These are phyloP conservation scores for Alternaria viburni DNA, from an alignment of 2,329 filamentous ascomycete species.

Conservation along the genomic window DNA sequence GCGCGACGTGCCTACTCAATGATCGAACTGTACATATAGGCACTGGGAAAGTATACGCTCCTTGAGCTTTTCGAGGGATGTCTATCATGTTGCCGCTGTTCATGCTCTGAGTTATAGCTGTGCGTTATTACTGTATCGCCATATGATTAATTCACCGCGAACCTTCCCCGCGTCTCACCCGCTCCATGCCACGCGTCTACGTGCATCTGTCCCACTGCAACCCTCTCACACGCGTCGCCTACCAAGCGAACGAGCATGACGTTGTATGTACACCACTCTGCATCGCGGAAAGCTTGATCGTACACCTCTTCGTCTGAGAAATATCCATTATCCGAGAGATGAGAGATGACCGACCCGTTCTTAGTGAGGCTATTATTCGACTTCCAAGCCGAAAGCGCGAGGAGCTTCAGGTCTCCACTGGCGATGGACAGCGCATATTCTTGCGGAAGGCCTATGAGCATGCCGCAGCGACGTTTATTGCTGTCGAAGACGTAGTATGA, in stretches of 20 bases:
- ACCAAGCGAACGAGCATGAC: neutral
- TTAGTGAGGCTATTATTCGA: neutral
- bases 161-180: neutral
- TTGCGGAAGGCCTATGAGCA: neutral
- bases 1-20: neutral
- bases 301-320: neutral
- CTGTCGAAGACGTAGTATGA: slow-evolving; percentile 3
- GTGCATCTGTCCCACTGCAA: slow-evolving; percentile 4
- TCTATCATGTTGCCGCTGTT: neutral
- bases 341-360: slow-evolving; percentile 4
- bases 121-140: neutral
- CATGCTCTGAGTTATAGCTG: neutral
- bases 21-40: neutral
- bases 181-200: neutral
- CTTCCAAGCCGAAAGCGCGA: neutral
- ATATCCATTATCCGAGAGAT: neutral
- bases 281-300: neutral
- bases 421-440: neutral
- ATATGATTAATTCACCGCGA: neutral
- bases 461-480: neutral
- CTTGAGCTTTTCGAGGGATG: neutral
- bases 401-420: neutral
- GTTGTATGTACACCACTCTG: slow-evolving; percentile 6
- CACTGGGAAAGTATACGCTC: neutral
- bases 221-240: neutral